A percentile compares a stretch with the other conserved stretches of the same genome.
Evolutionary conservation across 176 grass and related monocot genomes (phyloP).

Genomic region (Aegilops longissima): DNA sequence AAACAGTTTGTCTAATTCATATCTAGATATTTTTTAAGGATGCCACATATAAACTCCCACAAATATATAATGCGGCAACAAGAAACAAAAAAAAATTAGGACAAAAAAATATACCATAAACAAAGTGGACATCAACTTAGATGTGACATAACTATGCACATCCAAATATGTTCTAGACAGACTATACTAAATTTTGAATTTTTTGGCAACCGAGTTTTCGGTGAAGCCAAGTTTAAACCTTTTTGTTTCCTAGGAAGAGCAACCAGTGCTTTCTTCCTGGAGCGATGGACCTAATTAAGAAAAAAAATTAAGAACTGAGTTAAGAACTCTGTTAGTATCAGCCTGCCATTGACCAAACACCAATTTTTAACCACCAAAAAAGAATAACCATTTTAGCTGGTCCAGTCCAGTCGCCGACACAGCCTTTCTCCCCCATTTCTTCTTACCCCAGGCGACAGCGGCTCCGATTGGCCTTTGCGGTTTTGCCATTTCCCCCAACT

Average conservation of each 20-base stretch:
- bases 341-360: constrained; percentile 17
- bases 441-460: constrained; percentile 15
- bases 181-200: too few species aligned
- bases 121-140: too few species aligned
- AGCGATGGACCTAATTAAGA: not conserved
- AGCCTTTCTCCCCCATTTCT: not conserved
- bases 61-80: too few species aligned
- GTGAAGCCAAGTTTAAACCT: too few species aligned
- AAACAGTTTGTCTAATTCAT: too few species aligned
- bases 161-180: too few species aligned
- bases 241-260: not conserved
- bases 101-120: too few species aligned
- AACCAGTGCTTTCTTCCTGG: not conserved
- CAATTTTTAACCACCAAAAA: not conserved
- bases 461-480: constrained; percentile 21
- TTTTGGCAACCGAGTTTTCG: too few species aligned
- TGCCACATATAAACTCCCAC: too few species aligned
- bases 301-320: not conserved
- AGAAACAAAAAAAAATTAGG: too few species aligned
- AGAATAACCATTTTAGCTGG: not conserved
- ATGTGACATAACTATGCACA: too few species aligned
- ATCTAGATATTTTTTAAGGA: too few species aligned
- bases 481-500: constrained; percentile 15
- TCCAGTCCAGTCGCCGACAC: not conserved
- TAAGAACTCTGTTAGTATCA: not conserved